Conservation (phyloP, 164 flowering plant genomes). For the Cinnamomum chago region DNA sequence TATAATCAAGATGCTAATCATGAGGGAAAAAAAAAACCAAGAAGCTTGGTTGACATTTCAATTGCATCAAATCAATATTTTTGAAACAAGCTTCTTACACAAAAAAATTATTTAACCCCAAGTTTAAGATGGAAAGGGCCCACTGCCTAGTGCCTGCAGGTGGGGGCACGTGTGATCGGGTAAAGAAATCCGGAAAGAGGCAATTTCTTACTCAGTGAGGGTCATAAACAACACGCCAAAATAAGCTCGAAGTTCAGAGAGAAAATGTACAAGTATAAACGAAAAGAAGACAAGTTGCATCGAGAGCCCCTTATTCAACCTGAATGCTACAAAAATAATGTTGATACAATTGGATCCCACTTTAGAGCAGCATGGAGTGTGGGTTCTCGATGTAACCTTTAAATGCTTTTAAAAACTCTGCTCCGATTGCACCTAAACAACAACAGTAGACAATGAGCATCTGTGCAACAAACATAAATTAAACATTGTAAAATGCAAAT, state of each 20-base stretch:
- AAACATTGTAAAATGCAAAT: no score
- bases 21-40: no score
- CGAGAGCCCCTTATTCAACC: constrained; percentile 15
- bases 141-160: neutral
- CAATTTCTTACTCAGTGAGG: neutral
- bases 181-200: neutral
- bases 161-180: neutral
- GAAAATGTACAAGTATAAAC: neutral
- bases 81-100: no score
- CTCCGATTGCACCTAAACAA: constrained; percentile 82
- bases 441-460: neutral
- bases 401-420: constrained; percentile 88
- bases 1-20: no score
- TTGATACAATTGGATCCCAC: neutral
- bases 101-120: neutral
- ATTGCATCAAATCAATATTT: no score
- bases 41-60: no score
- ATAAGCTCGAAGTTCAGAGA: neutral
- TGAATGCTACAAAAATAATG: constrained; percentile 9
- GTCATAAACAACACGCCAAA: neutral
- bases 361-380: constrained; percentile 75
- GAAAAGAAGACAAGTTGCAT: neutral
- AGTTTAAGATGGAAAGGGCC: neutral
- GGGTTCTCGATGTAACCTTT: constrained; percentile 94
- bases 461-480: neutral